phyloP scores from a whole-genome alignment of 2,329 filamentous ascomycete species.

The Podosphaera xanthii region DNA sequence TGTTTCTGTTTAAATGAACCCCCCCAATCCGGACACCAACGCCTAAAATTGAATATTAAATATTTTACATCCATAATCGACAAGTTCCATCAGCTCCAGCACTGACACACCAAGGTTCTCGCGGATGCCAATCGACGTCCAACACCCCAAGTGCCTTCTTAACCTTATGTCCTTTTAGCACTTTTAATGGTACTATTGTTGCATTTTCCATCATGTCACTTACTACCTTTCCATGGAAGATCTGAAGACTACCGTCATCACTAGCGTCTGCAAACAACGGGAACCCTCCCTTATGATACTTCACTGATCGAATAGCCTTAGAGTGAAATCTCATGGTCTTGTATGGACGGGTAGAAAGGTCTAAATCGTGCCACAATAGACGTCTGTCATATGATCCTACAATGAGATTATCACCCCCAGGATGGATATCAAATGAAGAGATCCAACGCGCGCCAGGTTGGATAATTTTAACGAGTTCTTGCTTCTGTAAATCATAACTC shows the following conservation, averaged over 20 bases:
- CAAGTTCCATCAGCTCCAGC: slow-evolving; percentile 86
- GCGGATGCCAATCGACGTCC: slow-evolving; percentile 89
- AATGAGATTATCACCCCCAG: slow-evolving; percentile 79
- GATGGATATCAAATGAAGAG: slow-evolving; percentile 78
- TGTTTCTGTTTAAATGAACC: slow-evolving; percentile 3
- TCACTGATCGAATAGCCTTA: slow-evolving; percentile 74
- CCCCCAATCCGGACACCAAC: slow-evolving; percentile 7
- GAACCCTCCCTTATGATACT: slow-evolving; percentile 56
- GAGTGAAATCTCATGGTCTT: slow-evolving; percentile 91
- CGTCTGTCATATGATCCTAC: slow-evolving; percentile 88
- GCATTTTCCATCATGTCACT: slow-evolving; percentile 91
- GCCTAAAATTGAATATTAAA: slow-evolving; percentile 4
- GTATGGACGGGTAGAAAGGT: slow-evolving; percentile 73
- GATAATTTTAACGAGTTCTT: slow-evolving; percentile 79
- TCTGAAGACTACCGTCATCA: slow-evolving; percentile 82
- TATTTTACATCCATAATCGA: slow-evolving; percentile 58
- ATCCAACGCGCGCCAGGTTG: slow-evolving; percentile 92
- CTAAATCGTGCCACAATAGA: slow-evolving; percentile 89
- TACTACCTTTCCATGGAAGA: slow-evolving; percentile 92
- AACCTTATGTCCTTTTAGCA: slow-evolving; percentile 73
- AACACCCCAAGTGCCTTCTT: slow-evolving; percentile 71
- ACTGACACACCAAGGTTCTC: slow-evolving; percentile 82
- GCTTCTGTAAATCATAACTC: slow-evolving; percentile 77
- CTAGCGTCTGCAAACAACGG: slow-evolving; percentile 87
- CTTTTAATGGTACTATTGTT: slow-evolving; percentile 87